Percentiles rank a stretch among this genome's conserved stretches.
phyloP scores from a whole-genome alignment of 495 filamentous ascomycete species.

The Cercophora samala region DNA sequence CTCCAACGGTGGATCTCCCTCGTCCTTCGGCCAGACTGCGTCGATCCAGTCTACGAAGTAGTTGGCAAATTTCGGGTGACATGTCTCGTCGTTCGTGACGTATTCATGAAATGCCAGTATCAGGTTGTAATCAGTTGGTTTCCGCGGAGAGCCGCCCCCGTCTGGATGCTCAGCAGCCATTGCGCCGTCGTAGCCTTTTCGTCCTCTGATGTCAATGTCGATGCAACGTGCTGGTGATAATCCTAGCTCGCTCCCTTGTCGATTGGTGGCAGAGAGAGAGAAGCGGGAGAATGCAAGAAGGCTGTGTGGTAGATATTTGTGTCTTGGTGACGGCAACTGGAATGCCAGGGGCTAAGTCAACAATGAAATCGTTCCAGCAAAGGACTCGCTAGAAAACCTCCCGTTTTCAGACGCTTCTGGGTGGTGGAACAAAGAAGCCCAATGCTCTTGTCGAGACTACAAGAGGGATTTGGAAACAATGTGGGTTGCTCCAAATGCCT shows the following conservation, averaged over 20 bases:
- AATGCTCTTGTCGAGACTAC: background rate
- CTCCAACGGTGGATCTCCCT: no score
- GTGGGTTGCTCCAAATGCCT: background rate
- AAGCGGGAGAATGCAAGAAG: background rate
- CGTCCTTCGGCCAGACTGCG: background rate
- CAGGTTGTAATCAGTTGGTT: background rate
- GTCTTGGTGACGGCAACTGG: background rate
- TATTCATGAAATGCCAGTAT: background rate
- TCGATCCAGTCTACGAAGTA: background rate
- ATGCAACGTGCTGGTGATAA: background rate
- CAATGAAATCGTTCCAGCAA: slow-evolving; percentile 2
- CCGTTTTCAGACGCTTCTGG: slow-evolving; percentile 8
- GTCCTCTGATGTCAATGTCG: background rate
- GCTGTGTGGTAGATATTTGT: background rate
- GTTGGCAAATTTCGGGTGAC: background rate
- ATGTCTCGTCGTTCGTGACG: background rate
- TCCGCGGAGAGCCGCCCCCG: background rate
- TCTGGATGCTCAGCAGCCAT: background rate
- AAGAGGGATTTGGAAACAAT: background rate
- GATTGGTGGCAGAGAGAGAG: background rate
- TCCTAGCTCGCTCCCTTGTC: background rate
- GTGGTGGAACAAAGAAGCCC: slow-evolving; percentile 3
- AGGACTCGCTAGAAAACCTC: background rate
- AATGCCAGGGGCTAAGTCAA: slow-evolving; percentile 3
- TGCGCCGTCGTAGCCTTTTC: background rate